Evolutionary conservation across 768 basidiomycete species (phyloP).

Genomic region (Myochromella boudieri): DNA sequence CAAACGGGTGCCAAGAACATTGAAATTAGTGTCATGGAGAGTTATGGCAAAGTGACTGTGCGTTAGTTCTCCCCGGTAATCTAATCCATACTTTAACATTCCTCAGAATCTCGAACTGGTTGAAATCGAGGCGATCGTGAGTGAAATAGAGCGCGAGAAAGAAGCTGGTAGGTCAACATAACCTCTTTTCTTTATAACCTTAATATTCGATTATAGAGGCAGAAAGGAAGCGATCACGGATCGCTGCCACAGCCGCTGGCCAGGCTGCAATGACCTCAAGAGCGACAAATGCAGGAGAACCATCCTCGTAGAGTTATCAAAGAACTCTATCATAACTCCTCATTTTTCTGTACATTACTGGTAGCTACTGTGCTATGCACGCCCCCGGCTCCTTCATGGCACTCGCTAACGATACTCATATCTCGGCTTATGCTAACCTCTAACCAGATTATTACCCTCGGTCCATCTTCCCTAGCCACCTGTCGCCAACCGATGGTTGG

Average conservation of each 20-base stretch:
- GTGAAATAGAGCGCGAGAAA: slow-evolving; percentile 95
- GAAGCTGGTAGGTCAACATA: slow-evolving; percentile 70
- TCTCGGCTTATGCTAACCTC: too few species aligned
- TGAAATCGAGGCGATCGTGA: slow-evolving; percentile 90
- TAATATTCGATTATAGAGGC: slow-evolving; percentile 60
- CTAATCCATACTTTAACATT: slow-evolving; percentile 7
- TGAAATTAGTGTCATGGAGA: slow-evolving; percentile 97
- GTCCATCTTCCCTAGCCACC: too few species aligned
- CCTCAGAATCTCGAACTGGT: slow-evolving; percentile 77
- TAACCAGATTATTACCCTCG: too few species aligned
- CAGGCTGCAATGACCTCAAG: slow-evolving; percentile 85
- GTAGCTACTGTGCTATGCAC: too few species aligned
- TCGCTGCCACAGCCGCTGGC: slow-evolving; percentile 89
- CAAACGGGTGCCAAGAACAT: slow-evolving; percentile 99
- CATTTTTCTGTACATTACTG: too few species aligned
- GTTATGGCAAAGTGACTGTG: slow-evolving; percentile 91
- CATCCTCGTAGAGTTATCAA: slow-evolving; percentile 22
- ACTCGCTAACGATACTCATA: too few species aligned
- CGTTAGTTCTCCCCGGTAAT: slow-evolving; percentile 16
- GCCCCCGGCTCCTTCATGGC: too few species aligned
- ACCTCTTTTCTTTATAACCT: not conserved
- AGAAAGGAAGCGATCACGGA: slow-evolving; percentile 86
- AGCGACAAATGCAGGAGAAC: slow-evolving; percentile 36
- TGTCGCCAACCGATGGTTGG: too few species aligned
- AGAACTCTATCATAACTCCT: too few species aligned